Percentiles rank a stretch among this genome's conserved stretches.
Conservation (phyloP, 2,329 filamentous ascomycete genomes). For the Trichothecium roseum region DNA sequence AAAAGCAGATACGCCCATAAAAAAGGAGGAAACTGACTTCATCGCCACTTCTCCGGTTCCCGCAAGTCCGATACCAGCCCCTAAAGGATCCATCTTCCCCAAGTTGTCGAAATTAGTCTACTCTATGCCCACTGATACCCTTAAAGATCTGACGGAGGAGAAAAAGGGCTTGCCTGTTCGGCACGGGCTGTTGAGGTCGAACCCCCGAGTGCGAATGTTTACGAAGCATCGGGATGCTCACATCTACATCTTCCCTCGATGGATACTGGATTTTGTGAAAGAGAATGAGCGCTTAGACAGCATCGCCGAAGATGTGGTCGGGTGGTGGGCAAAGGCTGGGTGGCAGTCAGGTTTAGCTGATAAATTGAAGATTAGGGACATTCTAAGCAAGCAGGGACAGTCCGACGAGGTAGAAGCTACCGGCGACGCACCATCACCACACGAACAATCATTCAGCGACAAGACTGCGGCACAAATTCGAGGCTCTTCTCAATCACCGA, state of each 20-base stretch:
- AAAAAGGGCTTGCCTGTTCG: slow-evolving; percentile 65
- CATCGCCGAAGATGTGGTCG: slow-evolving; percentile 82
- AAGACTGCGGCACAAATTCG: no score
- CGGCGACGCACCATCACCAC: neutral
- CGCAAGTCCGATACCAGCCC: slow-evolving; percentile 30
- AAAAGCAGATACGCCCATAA: slow-evolving; percentile 62
- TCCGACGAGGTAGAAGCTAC: neutral
- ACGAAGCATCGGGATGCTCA: slow-evolving; percentile 84
- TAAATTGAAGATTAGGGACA: slow-evolving; percentile 63
- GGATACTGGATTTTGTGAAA: slow-evolving; percentile 77
- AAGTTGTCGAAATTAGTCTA: slow-evolving; percentile 72
- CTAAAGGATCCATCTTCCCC: slow-evolving; percentile 53
- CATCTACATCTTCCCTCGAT: slow-evolving; percentile 87
- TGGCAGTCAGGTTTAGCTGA: slow-evolving; percentile 77
- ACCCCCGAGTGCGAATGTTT: slow-evolving; percentile 69
- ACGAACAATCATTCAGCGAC: no score
- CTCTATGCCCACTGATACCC: slow-evolving; percentile 77
- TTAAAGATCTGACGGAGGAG: slow-evolving; percentile 73
- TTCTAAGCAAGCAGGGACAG: slow-evolving; percentile 24
- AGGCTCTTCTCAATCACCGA: no score
- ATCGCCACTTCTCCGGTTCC: slow-evolving; percentile 66
- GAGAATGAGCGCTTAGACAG: slow-evolving; percentile 76
- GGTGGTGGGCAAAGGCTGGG: slow-evolving; percentile 89
- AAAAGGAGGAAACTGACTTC: slow-evolving; percentile 90
- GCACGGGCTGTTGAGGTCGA: slow-evolving; percentile 62